A percentile compares a stretch with the other conserved stretches of the same genome.
phyloP scores from a whole-genome alignment of 495 filamentous ascomycete genomes.

The Lasiosphaeria ovina region DNA sequence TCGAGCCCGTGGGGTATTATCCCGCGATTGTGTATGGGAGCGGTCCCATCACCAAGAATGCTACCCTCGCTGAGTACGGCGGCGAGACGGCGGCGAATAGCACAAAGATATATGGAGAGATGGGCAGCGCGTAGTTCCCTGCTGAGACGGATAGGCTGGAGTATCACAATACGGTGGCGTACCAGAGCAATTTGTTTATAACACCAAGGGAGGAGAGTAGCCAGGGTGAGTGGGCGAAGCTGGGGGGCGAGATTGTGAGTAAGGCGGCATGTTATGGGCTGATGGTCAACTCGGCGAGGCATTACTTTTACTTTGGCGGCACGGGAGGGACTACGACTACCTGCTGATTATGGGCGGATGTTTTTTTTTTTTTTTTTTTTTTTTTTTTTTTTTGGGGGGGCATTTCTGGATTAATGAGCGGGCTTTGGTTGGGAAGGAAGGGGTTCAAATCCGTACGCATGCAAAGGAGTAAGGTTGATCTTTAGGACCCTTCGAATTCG shows the following conservation, averaged over 20 bases:
- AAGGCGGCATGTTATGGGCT: not conserved
- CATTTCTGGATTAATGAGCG: not conserved
- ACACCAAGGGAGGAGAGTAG: not conserved
- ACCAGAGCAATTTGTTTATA: not conserved
- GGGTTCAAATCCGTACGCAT: not conserved
- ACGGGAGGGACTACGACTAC: not conserved
- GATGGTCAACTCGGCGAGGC: not conserved
- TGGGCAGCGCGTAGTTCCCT: not conserved
- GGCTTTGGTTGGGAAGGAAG: not conserved
- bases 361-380: not conserved
- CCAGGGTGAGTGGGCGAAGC: not conserved
- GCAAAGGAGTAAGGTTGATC: not conserved
- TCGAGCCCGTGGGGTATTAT: not conserved
- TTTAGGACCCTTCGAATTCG: not conserved
- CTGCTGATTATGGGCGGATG: not conserved
- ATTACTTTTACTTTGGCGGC: not conserved
- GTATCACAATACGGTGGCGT: not conserved
- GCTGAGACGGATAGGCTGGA: too few relatives aligned
- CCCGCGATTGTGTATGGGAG: not conserved
- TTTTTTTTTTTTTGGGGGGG: too few relatives aligned
- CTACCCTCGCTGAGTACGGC: not conserved
- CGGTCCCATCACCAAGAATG: not conserved
- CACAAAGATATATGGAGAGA: not conserved
- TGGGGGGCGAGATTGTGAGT: not conserved
- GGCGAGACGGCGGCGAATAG: not conserved